Evolutionary conservation across 352 stramenopile genomes (phyloP).

Genomic region (Paralagenidium karlingii): DNA sequence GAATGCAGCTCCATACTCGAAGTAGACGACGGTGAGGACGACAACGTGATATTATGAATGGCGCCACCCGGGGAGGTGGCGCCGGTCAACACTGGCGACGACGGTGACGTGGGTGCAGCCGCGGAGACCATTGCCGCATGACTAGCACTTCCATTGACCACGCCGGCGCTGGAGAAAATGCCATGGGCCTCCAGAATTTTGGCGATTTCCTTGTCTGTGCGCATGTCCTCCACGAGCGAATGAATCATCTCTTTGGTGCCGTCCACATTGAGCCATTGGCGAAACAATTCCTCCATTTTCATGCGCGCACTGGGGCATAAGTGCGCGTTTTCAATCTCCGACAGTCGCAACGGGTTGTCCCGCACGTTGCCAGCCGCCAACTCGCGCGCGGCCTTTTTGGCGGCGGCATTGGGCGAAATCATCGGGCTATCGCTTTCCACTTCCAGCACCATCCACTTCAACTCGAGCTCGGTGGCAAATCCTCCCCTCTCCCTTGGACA

Average conservation of each 20-base stretch:
- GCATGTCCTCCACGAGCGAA: conserved; percentile 60
- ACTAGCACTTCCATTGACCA: background rate
- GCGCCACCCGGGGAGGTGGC: background rate
- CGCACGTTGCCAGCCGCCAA: conserved; percentile 17
- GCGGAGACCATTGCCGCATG: too few relatives aligned
- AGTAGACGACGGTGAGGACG: too few relatives aligned
- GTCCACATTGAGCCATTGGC: conserved; percentile 79
- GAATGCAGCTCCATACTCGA: too few relatives aligned
- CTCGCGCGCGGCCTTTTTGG: conserved; percentile 12
- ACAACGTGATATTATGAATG: background rate
- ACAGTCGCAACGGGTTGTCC: conserved; percentile 44
- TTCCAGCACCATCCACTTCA: conserved; percentile 19
- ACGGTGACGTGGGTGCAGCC: background rate
- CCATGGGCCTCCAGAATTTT: conserved; percentile 6
- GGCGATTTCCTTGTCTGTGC: conserved; percentile 56
- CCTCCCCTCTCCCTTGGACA: too few relatives aligned
- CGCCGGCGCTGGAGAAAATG: conserved; percentile 10
- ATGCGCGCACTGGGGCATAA: conserved; percentile 62
- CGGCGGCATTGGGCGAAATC: too few relatives aligned
- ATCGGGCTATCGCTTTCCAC: too few relatives aligned
- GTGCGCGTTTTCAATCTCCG: conserved; percentile 71
- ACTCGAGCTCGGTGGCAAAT: too few relatives aligned
- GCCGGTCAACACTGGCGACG: background rate
- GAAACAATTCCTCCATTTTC: conserved; percentile 84
- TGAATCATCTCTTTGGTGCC: conserved; percentile 80